Percentiles rank a stretch among this genome's conserved stretches.
phyloP scores from a whole-genome alignment of 1,139 yeast genomes.

The Taphrina confusa region DNA sequence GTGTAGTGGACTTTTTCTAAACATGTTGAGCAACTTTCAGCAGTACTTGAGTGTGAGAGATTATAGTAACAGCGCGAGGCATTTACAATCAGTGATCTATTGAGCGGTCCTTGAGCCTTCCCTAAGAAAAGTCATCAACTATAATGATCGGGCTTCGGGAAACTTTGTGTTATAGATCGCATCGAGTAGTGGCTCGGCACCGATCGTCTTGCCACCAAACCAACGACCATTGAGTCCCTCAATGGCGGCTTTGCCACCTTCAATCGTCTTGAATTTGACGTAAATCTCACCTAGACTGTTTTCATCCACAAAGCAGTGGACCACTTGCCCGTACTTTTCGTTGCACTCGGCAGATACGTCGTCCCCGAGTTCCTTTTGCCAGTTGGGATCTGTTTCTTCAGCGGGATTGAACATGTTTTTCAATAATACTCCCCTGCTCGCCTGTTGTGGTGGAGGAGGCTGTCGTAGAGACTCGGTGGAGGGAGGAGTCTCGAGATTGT shows the following conservation, averaged over 20 bases:
- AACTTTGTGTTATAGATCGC: constrained; percentile 43
- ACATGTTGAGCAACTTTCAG: too few relatives aligned
- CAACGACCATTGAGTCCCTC: constrained; percentile 47
- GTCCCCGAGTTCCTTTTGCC: constrained; percentile 48
- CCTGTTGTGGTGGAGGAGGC: constrained; percentile 25
- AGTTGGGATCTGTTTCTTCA: constrained; percentile 47
- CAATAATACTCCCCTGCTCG: constrained; percentile 46
- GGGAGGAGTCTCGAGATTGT: constrained; percentile 37
- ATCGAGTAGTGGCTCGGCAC: constrained; percentile 46
- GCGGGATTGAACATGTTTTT: constrained; percentile 48
- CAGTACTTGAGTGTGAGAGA: too few relatives aligned
- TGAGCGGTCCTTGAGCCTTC: too few relatives aligned
- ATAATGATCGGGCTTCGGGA: constrained; percentile 36
- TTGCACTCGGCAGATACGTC: constrained; percentile 49
- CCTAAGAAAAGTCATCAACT: constrained; percentile 8
- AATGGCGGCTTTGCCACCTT: constrained; percentile 45
- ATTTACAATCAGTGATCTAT: too few relatives aligned
- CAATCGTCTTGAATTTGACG: constrained; percentile 45
- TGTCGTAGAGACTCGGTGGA: constrained; percentile 7
- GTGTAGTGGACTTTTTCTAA: too few relatives aligned
- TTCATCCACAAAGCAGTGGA: constrained; percentile 46
- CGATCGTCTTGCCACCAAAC: constrained; percentile 47
- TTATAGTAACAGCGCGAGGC: too few relatives aligned
- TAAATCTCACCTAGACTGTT: constrained; percentile 47
- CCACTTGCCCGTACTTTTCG: constrained; percentile 48